These are phyloP conservation scores for Tolypocladium guangdongense DNA, from an alignment of 2,329 filamentous ascomycete genomes.

Conservation along the genomic window DNA sequence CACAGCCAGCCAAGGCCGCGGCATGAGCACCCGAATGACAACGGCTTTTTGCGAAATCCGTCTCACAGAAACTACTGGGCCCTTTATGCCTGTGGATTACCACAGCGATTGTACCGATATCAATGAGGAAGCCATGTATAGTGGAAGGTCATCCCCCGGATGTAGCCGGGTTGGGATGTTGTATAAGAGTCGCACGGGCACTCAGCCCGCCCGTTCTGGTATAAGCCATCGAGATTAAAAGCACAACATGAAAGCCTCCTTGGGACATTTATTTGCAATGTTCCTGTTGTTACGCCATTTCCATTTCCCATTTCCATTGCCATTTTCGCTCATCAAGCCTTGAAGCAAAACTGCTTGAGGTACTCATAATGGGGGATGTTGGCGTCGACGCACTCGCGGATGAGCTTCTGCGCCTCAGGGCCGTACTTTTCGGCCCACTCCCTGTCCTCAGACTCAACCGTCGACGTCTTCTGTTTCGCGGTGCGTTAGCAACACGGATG, in stretches of 20 bases:
- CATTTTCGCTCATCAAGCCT: slow-evolving; percentile 22
- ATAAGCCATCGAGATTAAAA: neutral
- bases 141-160: neutral
- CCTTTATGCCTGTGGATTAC: neutral
- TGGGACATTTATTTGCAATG: neutral
- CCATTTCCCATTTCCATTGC: neutral
- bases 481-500: neutral
- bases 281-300: neutral
- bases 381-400: slow-evolving; percentile 58
- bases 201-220: slow-evolving; percentile 1
- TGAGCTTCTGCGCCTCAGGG: slow-evolving; percentile 56
- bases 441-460: slow-evolving; percentile 53
- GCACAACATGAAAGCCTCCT: neutral
- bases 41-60: neutral
- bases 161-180: neutral
- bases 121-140: neutral
- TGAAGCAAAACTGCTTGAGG: slow-evolving; percentile 65
- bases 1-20: neutral
- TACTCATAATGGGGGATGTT: slow-evolving; percentile 72
- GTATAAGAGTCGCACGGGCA: neutral
- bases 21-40: neutral
- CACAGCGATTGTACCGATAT: neutral
- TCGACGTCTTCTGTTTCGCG: slow-evolving; percentile 43
- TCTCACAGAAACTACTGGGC: neutral
- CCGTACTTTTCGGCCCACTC: slow-evolving; percentile 71